Percentiles rank a stretch among this genome's conserved stretches.
Evolutionary conservation across 148 eudicot genomes (phyloP).

Genomic region (Vaccinium vitisidaea): DNA sequence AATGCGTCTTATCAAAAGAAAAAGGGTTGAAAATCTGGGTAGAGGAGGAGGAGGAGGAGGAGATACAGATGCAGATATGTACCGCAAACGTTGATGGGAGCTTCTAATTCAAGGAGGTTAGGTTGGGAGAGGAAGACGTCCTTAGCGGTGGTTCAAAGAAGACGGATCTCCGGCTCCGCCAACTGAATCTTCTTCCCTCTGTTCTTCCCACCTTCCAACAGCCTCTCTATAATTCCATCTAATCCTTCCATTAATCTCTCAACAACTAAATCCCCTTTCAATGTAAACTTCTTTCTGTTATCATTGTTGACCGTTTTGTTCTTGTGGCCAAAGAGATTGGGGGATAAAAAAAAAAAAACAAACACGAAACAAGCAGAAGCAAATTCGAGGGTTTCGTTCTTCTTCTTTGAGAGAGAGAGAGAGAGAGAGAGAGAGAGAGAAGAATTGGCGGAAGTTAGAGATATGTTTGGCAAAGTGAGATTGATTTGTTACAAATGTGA

Average conservation of each 20-base stretch:
- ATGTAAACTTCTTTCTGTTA: background rate
- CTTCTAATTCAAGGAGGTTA: conserved; percentile 7
- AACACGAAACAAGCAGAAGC: background rate
- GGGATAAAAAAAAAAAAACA: background rate
- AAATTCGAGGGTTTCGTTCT: background rate
- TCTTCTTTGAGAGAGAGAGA: background rate
- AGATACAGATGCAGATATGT: background rate
- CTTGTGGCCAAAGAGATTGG: background rate
- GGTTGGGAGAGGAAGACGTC: background rate
- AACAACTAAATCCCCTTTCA: background rate
- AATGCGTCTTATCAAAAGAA: too few species aligned
- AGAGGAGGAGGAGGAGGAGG: too few species aligned
- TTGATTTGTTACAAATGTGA: background rate
- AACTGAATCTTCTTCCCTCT: conserved; percentile 8
- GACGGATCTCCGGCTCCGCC: background rate
- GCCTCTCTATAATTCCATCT: conserved; percentile 7
- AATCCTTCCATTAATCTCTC: conserved; percentile 5
- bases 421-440: conserved; percentile 13
- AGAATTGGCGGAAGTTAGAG: conserved; percentile 17
- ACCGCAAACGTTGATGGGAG: background rate
- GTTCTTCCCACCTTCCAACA: conserved; percentile 2
- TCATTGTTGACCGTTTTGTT: background rate
- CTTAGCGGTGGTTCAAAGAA: background rate
- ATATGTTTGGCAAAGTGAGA: background rate
- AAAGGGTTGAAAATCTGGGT: too few species aligned